Conservation (phyloP, 169 alveolate species). For the Babesia bigemina region DNA sequence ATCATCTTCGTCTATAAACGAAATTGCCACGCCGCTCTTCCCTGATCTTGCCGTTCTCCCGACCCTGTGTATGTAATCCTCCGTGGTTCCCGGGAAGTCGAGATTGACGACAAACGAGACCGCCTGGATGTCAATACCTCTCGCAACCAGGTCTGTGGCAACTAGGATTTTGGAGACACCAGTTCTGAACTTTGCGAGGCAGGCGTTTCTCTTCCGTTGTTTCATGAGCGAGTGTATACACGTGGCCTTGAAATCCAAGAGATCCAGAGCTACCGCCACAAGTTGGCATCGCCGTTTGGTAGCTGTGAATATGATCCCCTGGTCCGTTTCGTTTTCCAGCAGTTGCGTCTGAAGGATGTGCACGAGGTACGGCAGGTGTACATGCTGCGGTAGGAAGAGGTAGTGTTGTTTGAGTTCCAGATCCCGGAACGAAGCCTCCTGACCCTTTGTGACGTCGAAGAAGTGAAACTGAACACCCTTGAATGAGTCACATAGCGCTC, state of each 20-base stretch:
- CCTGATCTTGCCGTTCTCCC: conserved; percentile 99
- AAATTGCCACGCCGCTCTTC: conserved; percentile 91
- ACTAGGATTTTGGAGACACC: conserved; percentile 85
- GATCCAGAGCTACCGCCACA: conserved; percentile 87
- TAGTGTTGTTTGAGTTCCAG: conserved; percentile 53
- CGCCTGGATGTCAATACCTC: conserved; percentile 98
- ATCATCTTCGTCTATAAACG: conserved; percentile 89
- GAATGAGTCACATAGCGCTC: conserved; percentile 24
- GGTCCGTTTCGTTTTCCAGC: conserved; percentile 38
- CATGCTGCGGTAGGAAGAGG: conserved; percentile 63
- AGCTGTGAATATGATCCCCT: conserved; percentile 93
- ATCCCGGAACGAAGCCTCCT: conserved; percentile 32
- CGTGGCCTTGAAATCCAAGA: conserved; percentile 90
- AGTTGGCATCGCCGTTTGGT: conserved; percentile 89
- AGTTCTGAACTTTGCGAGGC: conserved; percentile 92
- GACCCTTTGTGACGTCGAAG: conserved; percentile 59
- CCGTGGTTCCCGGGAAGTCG: conserved; percentile 91
- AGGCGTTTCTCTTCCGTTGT: conserved; percentile 90
- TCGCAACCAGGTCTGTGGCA: conserved; percentile 96
- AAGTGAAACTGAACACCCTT: conserved; percentile 44
- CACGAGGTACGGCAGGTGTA: conserved; percentile 58
- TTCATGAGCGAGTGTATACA: conserved; percentile 95
- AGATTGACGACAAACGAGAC: conserved; percentile 93
- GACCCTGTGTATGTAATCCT: conserved; percentile 93
- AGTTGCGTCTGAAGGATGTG: conserved; percentile 35